Base-by-base conservation (phyloP, 1,284 basidiomycete genomes). In the Rhizoctonia solani region DNA sequence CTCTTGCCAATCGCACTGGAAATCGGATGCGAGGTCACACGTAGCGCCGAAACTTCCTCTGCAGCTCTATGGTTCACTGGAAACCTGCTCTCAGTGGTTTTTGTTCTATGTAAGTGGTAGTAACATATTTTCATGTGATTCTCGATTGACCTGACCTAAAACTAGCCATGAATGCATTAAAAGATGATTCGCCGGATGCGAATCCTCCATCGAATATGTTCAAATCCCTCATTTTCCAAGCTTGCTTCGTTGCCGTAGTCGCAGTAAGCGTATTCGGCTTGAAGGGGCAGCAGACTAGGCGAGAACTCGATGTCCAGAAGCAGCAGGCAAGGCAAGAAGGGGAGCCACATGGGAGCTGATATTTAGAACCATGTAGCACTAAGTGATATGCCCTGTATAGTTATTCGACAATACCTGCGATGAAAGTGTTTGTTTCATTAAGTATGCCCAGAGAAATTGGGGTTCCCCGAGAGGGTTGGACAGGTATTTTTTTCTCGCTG, bases 51-150 rank as follows among this genome's bases (percentile, higher is more conserved):
- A 69, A 86, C 83, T 0, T 90, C 88, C 69, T 83, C 89, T 0
- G 87, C 90, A 0, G 74, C 90, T 27, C 73, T 92, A 23, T 92
- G 89, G 89, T 85, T 85, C 75, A 88, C 87, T 44, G 86, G 85
- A 21, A 92, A 92, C 72, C 68, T 87, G 0, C 79, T 86, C 63
- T 78, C 81, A 14, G 78, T 90, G 37, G 75, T 87, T n/a, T 87
- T 88, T 72, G 81, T 90, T 16, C 77, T 89, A 2, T 78, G 89
- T 89, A 70, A n/a, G n/a, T n/a, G n/a, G n/a, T n/a, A 54, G 84
- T 77, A 61, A 2, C 21, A 16, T 49, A 41, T 27, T 30, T 42
- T 19, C 21, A 23, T 56, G 27, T 19, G 34, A 19, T 53, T 16
- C 41, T 59, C 16, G 14, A 14, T 27, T 50, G 9, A 30, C 19